A percentile compares a stretch with the other conserved stretches of the same genome.
phyloP scores from a whole-genome alignment of 2,329 filamentous ascomycete genomes.

The Alternaria gaisen region DNA sequence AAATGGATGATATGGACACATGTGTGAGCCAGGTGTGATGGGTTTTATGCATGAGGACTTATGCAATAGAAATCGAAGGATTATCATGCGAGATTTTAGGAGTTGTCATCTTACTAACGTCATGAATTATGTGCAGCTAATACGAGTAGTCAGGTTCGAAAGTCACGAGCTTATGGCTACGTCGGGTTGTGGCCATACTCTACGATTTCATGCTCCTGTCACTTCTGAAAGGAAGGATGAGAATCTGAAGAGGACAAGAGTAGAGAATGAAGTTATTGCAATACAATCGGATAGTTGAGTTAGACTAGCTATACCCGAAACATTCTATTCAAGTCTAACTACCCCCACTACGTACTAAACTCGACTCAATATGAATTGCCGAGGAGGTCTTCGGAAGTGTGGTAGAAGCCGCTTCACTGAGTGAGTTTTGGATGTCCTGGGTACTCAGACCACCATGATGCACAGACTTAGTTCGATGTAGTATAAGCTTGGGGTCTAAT shows the following conservation, averaged over 20 bases:
- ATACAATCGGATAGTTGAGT: not conserved
- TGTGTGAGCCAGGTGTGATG: not conserved
- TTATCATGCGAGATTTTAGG: not conserved
- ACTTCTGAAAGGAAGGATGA: not conserved
- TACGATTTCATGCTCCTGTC: not conserved
- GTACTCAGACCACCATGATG: no score
- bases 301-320: not conserved
- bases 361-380: no score
- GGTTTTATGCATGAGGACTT: no score
- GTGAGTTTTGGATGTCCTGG: no score
- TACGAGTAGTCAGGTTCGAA: not conserved
- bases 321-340: not conserved
- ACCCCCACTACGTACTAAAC: not conserved
- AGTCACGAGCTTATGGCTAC: not conserved
- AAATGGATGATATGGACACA: not conserved
- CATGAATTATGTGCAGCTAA: accelerated
- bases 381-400: not conserved
- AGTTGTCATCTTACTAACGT: not conserved
- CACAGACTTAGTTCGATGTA: no score
- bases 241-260: not conserved
- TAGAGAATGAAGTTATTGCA: not conserved
- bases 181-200: not conserved
- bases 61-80: not conserved
- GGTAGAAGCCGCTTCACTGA: no score
- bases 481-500: no score